Base-by-base conservation (phyloP, 352 stramenopile genomes). In the Paralagenidium karlingii region DNA sequence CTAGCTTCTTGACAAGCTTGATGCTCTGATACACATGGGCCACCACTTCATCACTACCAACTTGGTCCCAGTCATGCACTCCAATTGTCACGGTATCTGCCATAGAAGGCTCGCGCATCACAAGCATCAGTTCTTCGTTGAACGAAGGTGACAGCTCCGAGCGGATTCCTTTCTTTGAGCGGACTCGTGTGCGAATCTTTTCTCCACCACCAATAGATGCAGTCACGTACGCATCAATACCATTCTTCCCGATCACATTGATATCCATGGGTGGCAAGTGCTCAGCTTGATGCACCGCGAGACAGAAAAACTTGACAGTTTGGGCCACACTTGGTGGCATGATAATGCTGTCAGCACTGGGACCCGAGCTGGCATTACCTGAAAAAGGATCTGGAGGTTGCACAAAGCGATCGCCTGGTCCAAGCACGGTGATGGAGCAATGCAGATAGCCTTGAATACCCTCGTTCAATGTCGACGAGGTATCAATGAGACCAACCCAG, bases 361-460 rank as follows among this genome's bases (percentile, higher is more conserved):
- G n/a, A n/a, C n/a, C n/a, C n/a, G n/a, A n/a, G n/a, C n/a, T n/a
- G n/a, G n/a, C n/a, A 22, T 82, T 63, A 32, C 55, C 70, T 38
- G 82, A 65, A 40, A 83, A 82, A 0, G 70, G 75, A 5, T 65
- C 78, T 8, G 75, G 75, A 11, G 75, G 75, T 0, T 70, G 61
- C 13, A 84, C 40, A 7, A 89, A 56, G 41, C 87, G 93, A 42
- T 94, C 82, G 2, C 71, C 78, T 15, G 83, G 83, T 20, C 85
- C 85, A 43, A 95, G 60, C 20, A 96, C 81, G 1, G 78, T 76
- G 37, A 96, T 74, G 0, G 75, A 92, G 0, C 87, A 67, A 42
- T 85, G 82, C 15, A 95, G 50, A 32, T 95, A 96, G 18, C 86
- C 86, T 50, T 96, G 86, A 16, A 95, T 78, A 2, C 84, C 82